Base-by-base conservation (phyloP, 2,329 filamentous ascomycete species). In the Emmonsiellopsis sp. region DNA sequence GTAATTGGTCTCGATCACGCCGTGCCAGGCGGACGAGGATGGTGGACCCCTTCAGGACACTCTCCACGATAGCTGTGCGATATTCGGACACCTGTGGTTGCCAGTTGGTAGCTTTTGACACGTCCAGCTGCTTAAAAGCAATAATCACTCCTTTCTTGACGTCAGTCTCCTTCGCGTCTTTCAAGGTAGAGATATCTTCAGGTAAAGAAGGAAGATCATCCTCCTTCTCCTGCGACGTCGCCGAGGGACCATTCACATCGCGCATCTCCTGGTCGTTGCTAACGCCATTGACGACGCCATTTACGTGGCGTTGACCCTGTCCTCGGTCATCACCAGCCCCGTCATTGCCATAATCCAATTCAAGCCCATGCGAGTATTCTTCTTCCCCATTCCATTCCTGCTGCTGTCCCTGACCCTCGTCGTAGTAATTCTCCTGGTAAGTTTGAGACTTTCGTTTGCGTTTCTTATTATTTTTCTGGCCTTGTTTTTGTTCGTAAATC, bases 21-120 rank as follows among this genome's bases (percentile, higher is more conserved):
- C 78, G 78, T 2, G 89, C 88, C 2, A 95, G 76, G 9, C 78
- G 74, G 4, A 94, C 71, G 20, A 77, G 73, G 13, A 95, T 65
- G 0, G 65, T 71, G 3, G 71, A 76, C 48, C 80, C 76, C 0
- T 80, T 77, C 16, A 75, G 71, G 0, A 82, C 67, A 1, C 76
- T 73, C n/a, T 82, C 73, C 5, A 90, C 73, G 31, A 86, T 68
- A 0, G 83, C 90, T 0, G 87, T 89, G 48, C 77, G 77, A 54
- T 86, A 80, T 1, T 77, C 72, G 2, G 74, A 76, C 55, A 76
- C 64, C 15, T 61, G 62, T 10, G 75, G 75, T 53, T 75, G 70
- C 71, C 74, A 77, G 37, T 70, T 73, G 2, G 73, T 76, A 15
- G 64, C 68, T 50, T 72, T 71, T 30, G 73, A 75, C 64, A 77